Evolutionary conservation across 768 basidiomycete species (phyloP).

Genomic region (Atractiella rhizophila): DNA sequence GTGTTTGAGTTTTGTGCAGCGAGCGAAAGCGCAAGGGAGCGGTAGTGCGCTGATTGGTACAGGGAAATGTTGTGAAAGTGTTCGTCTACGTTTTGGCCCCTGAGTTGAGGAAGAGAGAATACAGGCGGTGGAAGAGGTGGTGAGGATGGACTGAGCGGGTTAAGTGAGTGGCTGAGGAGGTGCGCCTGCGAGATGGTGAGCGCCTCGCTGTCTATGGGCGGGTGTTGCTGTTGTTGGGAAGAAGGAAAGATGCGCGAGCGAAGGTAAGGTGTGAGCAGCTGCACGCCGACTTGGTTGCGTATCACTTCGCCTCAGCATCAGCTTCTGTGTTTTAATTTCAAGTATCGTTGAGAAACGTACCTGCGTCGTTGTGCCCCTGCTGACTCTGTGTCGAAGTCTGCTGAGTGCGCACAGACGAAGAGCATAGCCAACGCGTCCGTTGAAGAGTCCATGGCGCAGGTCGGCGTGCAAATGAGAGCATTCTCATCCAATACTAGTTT

Average conservation of each 20-base stretch:
- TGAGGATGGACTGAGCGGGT: not conserved
- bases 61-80: conserved; percentile 66
- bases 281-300: conserved; percentile 75
- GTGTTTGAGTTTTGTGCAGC: conserved; percentile 33
- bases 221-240: conserved; percentile 27
- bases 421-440: too few relatives aligned
- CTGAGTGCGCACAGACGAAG: too few relatives aligned
- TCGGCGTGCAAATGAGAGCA: too few relatives aligned
- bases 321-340: too few relatives aligned
- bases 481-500: too few relatives aligned
- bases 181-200: conserved; percentile 57
- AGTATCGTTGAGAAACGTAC: too few relatives aligned
- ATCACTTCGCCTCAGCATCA: too few relatives aligned
- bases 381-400: too few relatives aligned
- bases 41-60: conserved; percentile 47
- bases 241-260: conserved; percentile 58
- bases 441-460: too few relatives aligned
- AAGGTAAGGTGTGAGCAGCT: conserved; percentile 56
- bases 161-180: conserved; percentile 52
- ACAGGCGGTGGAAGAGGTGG: conserved; percentile 52
- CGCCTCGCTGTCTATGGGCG: conserved; percentile 33
- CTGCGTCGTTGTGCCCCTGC: too few relatives aligned
- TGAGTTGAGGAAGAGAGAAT: conserved; percentile 61
- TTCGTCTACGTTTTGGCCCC: conserved; percentile 54
- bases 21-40: conserved; percentile 39